These are phyloP conservation scores for Fraxinus floribunda DNA, from an alignment of 305 asterid genomes.

Conservation along the genomic window DNA sequence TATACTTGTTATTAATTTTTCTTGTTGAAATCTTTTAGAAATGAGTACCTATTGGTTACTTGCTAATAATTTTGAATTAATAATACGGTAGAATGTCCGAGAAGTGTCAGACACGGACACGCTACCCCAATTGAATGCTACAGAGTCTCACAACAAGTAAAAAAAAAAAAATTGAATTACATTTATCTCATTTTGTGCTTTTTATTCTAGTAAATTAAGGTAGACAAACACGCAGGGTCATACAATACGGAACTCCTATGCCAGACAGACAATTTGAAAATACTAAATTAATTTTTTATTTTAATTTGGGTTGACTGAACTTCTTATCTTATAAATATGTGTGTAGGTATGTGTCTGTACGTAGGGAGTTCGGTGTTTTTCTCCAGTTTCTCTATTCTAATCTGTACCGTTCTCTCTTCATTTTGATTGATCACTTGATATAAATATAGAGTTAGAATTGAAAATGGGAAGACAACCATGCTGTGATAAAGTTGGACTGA, in stretches of 20 bases:
- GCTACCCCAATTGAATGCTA: no score
- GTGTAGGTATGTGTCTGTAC: conserved; percentile 15
- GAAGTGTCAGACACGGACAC: no score
- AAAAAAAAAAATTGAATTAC: no score
- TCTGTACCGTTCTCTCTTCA: conserved; percentile 4
- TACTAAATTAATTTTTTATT: background rate
- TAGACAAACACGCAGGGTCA: conserved; percentile 27
- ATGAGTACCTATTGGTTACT: no score
- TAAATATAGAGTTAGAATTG: background rate
- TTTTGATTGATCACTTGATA: background rate
- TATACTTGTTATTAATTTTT: no score
- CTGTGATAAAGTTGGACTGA: conserved; percentile 76
- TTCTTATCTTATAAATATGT: conserved; percentile 2
- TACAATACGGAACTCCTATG: conserved; percentile 20
- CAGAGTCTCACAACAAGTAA: no score
- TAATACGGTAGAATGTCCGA: no score
- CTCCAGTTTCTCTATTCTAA: conserved; percentile 8
- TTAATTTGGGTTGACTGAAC: background rate
- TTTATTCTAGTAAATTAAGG: conserved; percentile 39
- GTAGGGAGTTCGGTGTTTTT: conserved; percentile 19
- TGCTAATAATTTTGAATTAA: no score
- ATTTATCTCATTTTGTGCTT: conserved; percentile 30
- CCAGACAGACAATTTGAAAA: background rate
- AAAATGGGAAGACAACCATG: conserved; percentile 81
- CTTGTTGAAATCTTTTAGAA: no score